A percentile compares a stretch with the other conserved stretches of the same genome.
Conservation (phyloP, 345 rosid species). For the Gossypium sturtianum region DNA sequence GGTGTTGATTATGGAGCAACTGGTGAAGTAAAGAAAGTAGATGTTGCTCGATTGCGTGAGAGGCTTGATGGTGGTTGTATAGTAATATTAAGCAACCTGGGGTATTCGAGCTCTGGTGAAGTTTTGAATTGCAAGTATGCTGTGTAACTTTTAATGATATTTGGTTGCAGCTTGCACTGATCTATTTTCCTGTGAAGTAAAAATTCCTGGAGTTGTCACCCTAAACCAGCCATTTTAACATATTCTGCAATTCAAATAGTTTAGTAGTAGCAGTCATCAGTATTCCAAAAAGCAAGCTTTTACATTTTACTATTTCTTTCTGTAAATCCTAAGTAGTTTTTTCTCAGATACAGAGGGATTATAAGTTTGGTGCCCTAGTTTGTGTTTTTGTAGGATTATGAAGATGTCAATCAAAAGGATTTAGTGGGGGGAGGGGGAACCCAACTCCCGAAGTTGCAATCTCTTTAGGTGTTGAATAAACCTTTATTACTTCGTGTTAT, state of each 20-base stretch:
- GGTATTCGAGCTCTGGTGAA: slow-evolving; percentile 94
- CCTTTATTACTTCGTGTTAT: no score
- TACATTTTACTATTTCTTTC: background rate
- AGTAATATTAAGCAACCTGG: slow-evolving; percentile 80
- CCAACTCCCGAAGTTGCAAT: background rate
- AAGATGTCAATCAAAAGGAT: background rate
- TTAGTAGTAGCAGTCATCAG: background rate
- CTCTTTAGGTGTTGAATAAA: background rate
- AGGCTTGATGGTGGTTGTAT: slow-evolving; percentile 87
- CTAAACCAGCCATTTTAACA: background rate
- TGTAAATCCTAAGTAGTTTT: background rate
- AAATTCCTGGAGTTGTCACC: background rate
- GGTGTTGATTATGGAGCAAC: slow-evolving; percentile 97
- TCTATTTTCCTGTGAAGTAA: background rate
- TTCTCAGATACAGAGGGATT: background rate
- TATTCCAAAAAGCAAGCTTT: background rate
- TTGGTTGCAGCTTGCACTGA: slow-evolving; percentile 5
- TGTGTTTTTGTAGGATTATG: background rate
- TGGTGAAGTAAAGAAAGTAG: slow-evolving; percentile 92
- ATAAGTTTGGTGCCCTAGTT: background rate
- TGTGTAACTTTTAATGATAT: slow-evolving; percentile 11
- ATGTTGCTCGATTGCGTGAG: slow-evolving; percentile 70
- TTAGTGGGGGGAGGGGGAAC: background rate
- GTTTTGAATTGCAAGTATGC: slow-evolving; percentile 97
- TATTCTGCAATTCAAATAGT: background rate